phyloP scores from a whole-genome alignment of 2,329 filamentous ascomycete species.

The Eurotiales sp. region DNA sequence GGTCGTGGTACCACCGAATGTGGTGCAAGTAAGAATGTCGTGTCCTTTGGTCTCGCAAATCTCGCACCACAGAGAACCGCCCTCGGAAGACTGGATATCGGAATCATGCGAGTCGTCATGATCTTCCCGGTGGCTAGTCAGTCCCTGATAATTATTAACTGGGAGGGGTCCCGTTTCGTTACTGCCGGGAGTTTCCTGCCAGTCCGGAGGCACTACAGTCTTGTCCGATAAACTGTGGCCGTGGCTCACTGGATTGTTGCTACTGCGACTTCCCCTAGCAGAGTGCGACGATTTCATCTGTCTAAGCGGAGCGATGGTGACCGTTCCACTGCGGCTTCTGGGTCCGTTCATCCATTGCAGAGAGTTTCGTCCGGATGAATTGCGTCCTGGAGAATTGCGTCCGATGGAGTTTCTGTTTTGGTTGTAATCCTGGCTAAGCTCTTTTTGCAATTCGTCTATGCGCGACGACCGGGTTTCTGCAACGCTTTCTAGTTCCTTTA shows the following conservation, averaged over 20 bases:
- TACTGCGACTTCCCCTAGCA: slow-evolving; percentile 25
- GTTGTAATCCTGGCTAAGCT: slow-evolving; percentile 54
- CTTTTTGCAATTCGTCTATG: slow-evolving; percentile 82
- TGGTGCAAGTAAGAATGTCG: slow-evolving; percentile 90
- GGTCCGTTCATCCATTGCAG: slow-evolving; percentile 18
- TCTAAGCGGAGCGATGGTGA: slow-evolving; percentile 29
- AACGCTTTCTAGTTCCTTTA: slow-evolving; percentile 70
- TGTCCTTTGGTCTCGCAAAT: slow-evolving; percentile 91
- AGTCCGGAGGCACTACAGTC: slow-evolving; percentile 40
- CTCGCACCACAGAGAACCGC: slow-evolving; percentile 84
- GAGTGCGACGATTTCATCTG: slow-evolving; percentile 28
- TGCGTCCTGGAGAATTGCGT: slow-evolving; percentile 11
- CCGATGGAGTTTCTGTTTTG: slow-evolving; percentile 7
- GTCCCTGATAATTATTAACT: slow-evolving; percentile 25
- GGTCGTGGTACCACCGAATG: slow-evolving; percentile 56
- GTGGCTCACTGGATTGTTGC: slow-evolving; percentile 28
- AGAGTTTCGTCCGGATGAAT: slow-evolving; percentile 19
- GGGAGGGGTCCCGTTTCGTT: slow-evolving; percentile 21
- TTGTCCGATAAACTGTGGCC: slow-evolving; percentile 40
- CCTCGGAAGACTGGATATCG: slow-evolving; percentile 57
- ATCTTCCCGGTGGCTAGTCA: slow-evolving; percentile 29
- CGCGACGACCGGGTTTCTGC: slow-evolving; percentile 68
- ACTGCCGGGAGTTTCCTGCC: slow-evolving; percentile 31
- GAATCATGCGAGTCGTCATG: slow-evolving; percentile 38
- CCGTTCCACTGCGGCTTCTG: slow-evolving; percentile 31